phyloP scores from a whole-genome alignment of 2,329 filamentous ascomycete genomes.

The Ophiocordyceps sinensis region DNA sequence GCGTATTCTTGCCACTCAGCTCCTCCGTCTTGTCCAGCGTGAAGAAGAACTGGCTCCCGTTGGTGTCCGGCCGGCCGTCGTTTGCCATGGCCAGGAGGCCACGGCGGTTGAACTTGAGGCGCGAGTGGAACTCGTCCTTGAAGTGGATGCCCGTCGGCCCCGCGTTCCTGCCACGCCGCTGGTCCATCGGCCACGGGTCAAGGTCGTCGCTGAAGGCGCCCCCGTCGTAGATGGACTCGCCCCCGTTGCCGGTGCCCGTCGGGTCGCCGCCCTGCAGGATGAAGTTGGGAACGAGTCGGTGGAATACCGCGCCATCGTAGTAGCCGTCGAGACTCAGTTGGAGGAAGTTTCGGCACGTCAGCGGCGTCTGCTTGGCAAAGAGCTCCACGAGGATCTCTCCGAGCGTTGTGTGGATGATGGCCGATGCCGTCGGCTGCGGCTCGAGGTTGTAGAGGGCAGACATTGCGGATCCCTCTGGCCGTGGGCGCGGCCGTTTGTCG shows the following conservation, averaged over 20 bases:
- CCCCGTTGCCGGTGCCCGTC: slow-evolving; percentile 80
- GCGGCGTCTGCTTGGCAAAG: slow-evolving; percentile 85
- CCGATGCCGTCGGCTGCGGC: slow-evolving; percentile 84
- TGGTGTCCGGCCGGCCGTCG: slow-evolving; percentile 59
- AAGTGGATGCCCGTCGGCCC: slow-evolving; percentile 46
- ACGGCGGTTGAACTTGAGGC: slow-evolving; percentile 82
- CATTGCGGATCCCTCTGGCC: slow-evolving; percentile 37
- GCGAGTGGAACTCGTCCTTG: slow-evolving; percentile 79
- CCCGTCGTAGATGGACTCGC: slow-evolving; percentile 83
- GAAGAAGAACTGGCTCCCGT: slow-evolving; percentile 95
- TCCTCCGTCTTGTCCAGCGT: slow-evolving; percentile 77
- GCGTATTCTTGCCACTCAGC: slow-evolving; percentile 75
- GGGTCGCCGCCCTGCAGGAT: slow-evolving; percentile 92
- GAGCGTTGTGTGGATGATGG: slow-evolving; percentile 75
- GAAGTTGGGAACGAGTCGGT: slow-evolving; percentile 82
- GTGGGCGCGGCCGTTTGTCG: background rate
- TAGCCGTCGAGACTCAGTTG: slow-evolving; percentile 92
- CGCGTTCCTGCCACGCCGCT: slow-evolving; percentile 46
- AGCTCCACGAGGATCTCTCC: slow-evolving; percentile 86
- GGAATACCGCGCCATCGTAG: slow-evolving; percentile 87
- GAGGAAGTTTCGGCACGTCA: slow-evolving; percentile 88
- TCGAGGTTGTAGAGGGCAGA: slow-evolving; percentile 87
- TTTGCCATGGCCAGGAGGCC: slow-evolving; percentile 96
- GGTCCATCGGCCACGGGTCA: slow-evolving; percentile 58
- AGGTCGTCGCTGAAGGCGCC: slow-evolving; percentile 58